phyloP scores from a whole-genome alignment of 306 rosid genomes.

The Vachellia pachyceras region DNA sequence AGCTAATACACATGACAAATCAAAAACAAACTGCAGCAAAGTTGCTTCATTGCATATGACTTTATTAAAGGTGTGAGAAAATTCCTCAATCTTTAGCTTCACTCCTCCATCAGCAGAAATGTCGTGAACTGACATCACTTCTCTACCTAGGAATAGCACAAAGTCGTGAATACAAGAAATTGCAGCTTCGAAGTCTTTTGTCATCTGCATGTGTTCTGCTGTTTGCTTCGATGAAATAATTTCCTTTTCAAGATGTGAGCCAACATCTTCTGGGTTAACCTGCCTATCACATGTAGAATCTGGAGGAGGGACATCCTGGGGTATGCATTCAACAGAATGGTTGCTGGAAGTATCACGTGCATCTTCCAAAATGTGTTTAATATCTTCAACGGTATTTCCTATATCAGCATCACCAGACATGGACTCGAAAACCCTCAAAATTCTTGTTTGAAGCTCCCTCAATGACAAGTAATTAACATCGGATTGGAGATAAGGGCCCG shows the following conservation, averaged over 20 bases:
- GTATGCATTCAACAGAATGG: slow-evolving; percentile 51
- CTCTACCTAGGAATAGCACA: slow-evolving; percentile 69
- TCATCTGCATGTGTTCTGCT: slow-evolving; percentile 47
- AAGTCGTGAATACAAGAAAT: slow-evolving; percentile 81
- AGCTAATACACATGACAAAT: slow-evolving; percentile 73
- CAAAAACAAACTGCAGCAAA: slow-evolving; percentile 75
- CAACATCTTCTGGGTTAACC: slow-evolving; percentile 61
- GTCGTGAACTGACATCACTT: slow-evolving; percentile 71
- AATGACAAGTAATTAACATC: slow-evolving; percentile 49
- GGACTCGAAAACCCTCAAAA: slow-evolving; percentile 66
- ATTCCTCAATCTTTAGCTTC: slow-evolving; percentile 67
- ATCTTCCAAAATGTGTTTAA: slow-evolving; percentile 68
- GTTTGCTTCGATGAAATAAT: slow-evolving; percentile 48
- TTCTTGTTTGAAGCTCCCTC: slow-evolving; percentile 67
- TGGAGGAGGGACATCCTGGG: slow-evolving; percentile 54
- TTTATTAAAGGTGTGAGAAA: slow-evolving; percentile 66
- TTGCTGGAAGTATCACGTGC: slow-evolving; percentile 57
- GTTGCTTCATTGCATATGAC: slow-evolving; percentile 57
- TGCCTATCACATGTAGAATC: slow-evolving; percentile 57
- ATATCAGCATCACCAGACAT: slow-evolving; percentile 68
- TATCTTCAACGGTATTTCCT: slow-evolving; percentile 69
- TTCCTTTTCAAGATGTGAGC: slow-evolving; percentile 58
- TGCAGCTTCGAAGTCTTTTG: slow-evolving; percentile 74
- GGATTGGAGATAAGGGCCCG: slow-evolving; percentile 39
- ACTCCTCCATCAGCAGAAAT: slow-evolving; percentile 65